Evolutionary conservation across 2,329 filamentous ascomycete genomes (phyloP), one percentile per base, ranked within the genome.

Genomic region (Botrytis aclada): DNA sequence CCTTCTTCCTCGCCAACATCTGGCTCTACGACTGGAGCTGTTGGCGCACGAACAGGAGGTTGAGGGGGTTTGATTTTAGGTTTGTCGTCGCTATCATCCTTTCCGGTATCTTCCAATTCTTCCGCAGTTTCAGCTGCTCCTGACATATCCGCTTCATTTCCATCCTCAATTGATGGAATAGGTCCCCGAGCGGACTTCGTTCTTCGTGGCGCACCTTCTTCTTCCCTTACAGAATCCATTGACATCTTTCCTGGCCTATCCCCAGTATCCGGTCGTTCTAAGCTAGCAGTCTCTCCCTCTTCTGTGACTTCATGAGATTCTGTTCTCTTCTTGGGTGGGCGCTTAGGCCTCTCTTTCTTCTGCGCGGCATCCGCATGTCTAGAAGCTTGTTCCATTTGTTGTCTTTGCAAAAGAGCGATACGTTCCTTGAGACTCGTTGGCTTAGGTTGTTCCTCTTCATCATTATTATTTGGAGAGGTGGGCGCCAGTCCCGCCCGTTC

Each of bases 381-480:
- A 75, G 92, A 88, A 8, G 95, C 93, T 80, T 96, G 93, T 80
- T 98, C 96, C 81, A 93, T 85, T 82, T 99, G 96, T 81, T 98
- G 94, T 81, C 93, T 95, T 82, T 99, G 96, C 25, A 99, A 85
- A 70, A 97, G 85, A 41, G 96, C 96, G 83, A 99, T 98, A 75
- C 96, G 89, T 82, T 99, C 96, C 83, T 98, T 99, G 75, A 99
- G 82, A 77, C 93, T 98, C 72, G 94, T 93, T 37, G 95, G 94
- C 83, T 98, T 98, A 1, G 95, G 95, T 78, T 93, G 90, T 61
- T 97, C 93, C 72, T 96, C 93, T 25, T 86, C 89, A 60, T 85
- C 87, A 83, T 81, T 51, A 20, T 70, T 70, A 32, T 18, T 39
- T 20, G 64, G 58, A 69, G 81, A 79, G 65, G 82, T 80, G 25